Evolutionary conservation across 1,139 yeast species (phyloP), one percentile per base, ranked within the genome.

Genomic region (Magnusiomyces sp.): DNA sequence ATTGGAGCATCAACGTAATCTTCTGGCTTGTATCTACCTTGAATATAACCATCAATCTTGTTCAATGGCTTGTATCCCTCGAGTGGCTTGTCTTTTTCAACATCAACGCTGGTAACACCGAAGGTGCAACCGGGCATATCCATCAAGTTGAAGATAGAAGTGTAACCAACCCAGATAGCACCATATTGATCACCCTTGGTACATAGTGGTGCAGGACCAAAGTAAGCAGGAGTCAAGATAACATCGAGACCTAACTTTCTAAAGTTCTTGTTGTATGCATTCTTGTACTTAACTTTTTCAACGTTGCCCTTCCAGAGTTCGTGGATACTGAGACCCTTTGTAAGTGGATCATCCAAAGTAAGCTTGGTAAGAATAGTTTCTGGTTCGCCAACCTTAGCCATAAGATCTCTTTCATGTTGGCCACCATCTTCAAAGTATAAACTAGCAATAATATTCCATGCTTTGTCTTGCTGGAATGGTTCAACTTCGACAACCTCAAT

Each of bases 141-240:
- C 47, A 76, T 58, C 31, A 75, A 61, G 58, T 79, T 79, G 63
- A 76, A 66, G 16, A 71, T 69, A 37, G 77, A 66, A n/a, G 81
- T 75, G 50, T 58, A 58, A 5, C 88, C 83, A 94, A n/a, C n/a
- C n/a, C n/a, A n/a, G n/a, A n/a, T n/a, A n/a, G n/a, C 94, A 84
- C 66, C 82, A 82, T 62, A 75, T 77, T 11, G 83, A 76, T 50
- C 76, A 81, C 14, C 81, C 78, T 3, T 23, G 11, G 36, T 17
- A 6, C 36, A 29, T 47, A 73, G 76, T 17, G 89, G 87, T 4
- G 94, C 89, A 48, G 81, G 83, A 54, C 83, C 84, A 53, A 76
- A 77, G 62, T 81, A 80, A 5, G 80, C 74, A 46, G 95, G 94
- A 49, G 83, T 73, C 46, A 85, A 67, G 51, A 85, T 72, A 59